Evolutionary conservation across 768 basidiomycete species (phyloP), one percentile per base, ranked within the genome.

Genomic region (Mycena rebaudengoi): DNA sequence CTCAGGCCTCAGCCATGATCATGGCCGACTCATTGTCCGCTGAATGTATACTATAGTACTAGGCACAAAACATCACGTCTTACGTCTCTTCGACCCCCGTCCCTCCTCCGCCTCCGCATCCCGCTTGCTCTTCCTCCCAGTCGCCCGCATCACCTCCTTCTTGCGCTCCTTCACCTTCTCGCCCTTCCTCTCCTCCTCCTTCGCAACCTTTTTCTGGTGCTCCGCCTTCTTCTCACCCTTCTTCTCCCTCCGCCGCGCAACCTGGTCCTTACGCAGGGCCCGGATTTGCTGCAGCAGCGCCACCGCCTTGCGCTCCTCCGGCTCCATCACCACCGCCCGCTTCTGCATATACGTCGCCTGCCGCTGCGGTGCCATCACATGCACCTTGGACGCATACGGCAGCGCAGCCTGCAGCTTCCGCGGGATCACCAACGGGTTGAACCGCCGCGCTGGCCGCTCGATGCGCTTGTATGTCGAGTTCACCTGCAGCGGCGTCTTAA

Each of bases 381-480:
- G 92, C 20, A 96, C 94, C 77, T 99, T 99, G 32, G 93, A 92
- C 2, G 95, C 94, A 71, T 91, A 99, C 0, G 98, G 98, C 12
- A 99, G 82, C 2, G 89, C 80, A 0, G 95, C 88, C 76, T 98
- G 96, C n/a, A 99, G 85, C 70, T 94, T 94, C 73, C 90, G 90
- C 12, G 96, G 89, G 10, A 99, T 83, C 73, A 91, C 88, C 37
- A 99, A 87, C 8, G 95, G 85, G 73, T 98, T 97, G 84, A 99
- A 99, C 37, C 92, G 89, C 23, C 96, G 88, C 1, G 88, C 84
- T 7, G 87, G 81, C 7, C 97, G 90, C 53, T 91, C 90, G 64
- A 99, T 81, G 29, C 84, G 81, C 76, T 92, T 93, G 84, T 99
- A 99, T 3, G 88, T 87, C 52, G 98, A 99, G 76, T 97, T 94